Base-by-base conservation (phyloP, 208 protist genomes). In the Trypanosomatidae sp. region DNA sequence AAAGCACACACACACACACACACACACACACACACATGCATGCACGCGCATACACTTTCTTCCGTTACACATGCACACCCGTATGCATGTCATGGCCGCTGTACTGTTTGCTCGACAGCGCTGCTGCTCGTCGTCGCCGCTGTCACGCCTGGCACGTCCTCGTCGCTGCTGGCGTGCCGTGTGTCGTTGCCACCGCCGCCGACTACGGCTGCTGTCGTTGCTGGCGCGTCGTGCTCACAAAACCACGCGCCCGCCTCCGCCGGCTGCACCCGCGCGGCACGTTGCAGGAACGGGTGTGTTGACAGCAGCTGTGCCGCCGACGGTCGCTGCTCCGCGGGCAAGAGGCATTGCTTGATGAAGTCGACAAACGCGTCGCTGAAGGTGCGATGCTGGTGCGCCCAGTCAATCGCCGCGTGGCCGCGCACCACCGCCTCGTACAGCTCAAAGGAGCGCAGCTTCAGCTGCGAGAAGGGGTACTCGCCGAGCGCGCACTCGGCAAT, bases 401-500 rank as follows among this genome's bases (percentile, higher is more conserved):
- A 93, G 24, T 88, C 61, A 39, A 90, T 68, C 25, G 59, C 62
- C 26, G 72, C 85, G 8, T 56, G 63, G 20, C 57, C 53, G 15
- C 45, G 71, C 19, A 77, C 74, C 56, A 93, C 80, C n/a, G 51
- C 55, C 56, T 90, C 76, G 24, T 72, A 85, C 22, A 93, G 43
- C 28, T 93, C 79, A 63, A 86, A 94, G 27, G 88, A 48, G 46
- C 65, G 82, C 0, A 61, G 51, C 41, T 91, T 88, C 30, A 86
- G 43, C 5, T 58, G 69, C 1, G 35, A 41, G 39, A 95, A 96
- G 0, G 92, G 88, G 52, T 93, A 95, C 32, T 69, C 47, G 11
- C 86, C 81, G 3, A 92, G 66, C 11, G 75, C 75, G 21, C 71
- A 88, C 51, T 97, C 86, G 0, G 86, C 74, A 48, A 96, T 71